These are phyloP conservation scores for Stropharia rugosoannulata DNA, from an alignment of 768 basidiomycete species.

Conservation along the genomic window DNA sequence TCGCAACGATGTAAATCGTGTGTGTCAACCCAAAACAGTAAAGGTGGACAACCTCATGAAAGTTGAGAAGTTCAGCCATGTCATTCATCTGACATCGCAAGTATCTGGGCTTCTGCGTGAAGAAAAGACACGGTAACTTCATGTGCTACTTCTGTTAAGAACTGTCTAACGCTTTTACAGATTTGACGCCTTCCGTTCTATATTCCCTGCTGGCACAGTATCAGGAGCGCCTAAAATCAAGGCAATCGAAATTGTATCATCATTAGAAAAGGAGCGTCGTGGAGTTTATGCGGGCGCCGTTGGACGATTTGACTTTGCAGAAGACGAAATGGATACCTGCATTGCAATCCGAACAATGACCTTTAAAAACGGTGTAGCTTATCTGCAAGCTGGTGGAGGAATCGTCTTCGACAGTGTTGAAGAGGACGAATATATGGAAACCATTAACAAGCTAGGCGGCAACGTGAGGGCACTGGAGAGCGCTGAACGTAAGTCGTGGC, in stretches of 20 bases:
- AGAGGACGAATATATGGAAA: constrained; percentile 96
- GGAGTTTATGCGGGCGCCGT: constrained; percentile 98
- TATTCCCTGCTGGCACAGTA: constrained; percentile 98
- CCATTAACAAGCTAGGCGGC: constrained; percentile 89
- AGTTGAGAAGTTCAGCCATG: constrained; percentile 95
- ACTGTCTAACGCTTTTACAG: constrained; percentile 35
- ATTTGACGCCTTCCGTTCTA: constrained; percentile 98
- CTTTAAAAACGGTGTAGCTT: constrained; percentile 90
- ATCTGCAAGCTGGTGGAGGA: constrained; percentile 95
- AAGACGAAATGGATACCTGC: constrained; percentile 96
- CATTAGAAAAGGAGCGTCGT: constrained; percentile 83
- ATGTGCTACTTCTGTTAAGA: constrained; percentile 1
- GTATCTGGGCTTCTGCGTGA: constrained; percentile 85
- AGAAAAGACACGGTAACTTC: constrained; percentile 74
- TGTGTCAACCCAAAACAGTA: constrained; percentile 93
- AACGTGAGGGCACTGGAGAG: constrained; percentile 83
- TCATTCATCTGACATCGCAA: constrained; percentile 96
- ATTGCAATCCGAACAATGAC: constrained; percentile 98
- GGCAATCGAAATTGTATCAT: constrained; percentile 90
- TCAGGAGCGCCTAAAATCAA: constrained; percentile 99
- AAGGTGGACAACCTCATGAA: constrained; percentile 95
- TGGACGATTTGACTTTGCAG: constrained; percentile 95
- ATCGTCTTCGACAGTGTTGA: constrained; percentile 97
- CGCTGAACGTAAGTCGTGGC: constrained; percentile 75
- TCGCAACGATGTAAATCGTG: constrained; percentile 96